Evolutionary conservation across 2,329 filamentous ascomycete genomes (phyloP).

Genomic region (Venturia asperata): DNA sequence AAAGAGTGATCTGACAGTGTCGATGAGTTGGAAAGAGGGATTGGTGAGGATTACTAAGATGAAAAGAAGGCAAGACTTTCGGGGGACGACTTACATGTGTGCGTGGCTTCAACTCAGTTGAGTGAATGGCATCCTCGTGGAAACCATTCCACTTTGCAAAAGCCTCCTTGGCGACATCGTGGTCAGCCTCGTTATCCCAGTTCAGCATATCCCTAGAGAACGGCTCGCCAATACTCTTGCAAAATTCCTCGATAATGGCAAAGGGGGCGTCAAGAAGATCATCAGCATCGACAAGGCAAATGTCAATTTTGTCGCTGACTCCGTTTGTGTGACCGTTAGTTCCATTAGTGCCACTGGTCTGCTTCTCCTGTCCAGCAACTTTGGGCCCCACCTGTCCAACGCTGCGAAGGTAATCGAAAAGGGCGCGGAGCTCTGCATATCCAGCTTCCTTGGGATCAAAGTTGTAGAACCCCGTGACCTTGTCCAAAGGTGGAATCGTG

Average conservation of each 20-base stretch:
- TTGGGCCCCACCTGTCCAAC: conserved; percentile 64
- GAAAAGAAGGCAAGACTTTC: background rate
- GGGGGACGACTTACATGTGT: conserved; percentile 44
- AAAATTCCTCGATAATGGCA: conserved; percentile 61
- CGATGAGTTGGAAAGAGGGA: conserved; percentile 1
- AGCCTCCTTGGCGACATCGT: conserved; percentile 58
- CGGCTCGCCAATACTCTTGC: conserved; percentile 62
- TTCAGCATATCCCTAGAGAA: conserved; percentile 63
- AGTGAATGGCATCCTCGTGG: conserved; percentile 89
- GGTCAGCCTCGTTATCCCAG: conserved; percentile 64
- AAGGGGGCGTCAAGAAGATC: conserved; percentile 70
- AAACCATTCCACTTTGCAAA: conserved; percentile 98
- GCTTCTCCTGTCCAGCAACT: conserved; percentile 42
- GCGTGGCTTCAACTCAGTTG: conserved; percentile 65
- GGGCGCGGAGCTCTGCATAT: conserved; percentile 75
- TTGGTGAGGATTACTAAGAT: too few species aligned
- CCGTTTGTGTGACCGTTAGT: conserved; percentile 25
- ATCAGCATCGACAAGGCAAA: conserved; percentile 74
- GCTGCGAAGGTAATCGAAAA: conserved; percentile 77
- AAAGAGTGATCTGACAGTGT: background rate
- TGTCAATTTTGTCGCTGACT: conserved; percentile 30
- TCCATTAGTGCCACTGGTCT: conserved; percentile 22
- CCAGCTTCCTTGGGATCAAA: conserved; percentile 87
- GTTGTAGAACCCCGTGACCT: conserved; percentile 74
- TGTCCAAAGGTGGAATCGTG: conserved; percentile 77